Conservation (phyloP, 306 rosid genomes). For the Sphenostylis stenocarpa region DNA sequence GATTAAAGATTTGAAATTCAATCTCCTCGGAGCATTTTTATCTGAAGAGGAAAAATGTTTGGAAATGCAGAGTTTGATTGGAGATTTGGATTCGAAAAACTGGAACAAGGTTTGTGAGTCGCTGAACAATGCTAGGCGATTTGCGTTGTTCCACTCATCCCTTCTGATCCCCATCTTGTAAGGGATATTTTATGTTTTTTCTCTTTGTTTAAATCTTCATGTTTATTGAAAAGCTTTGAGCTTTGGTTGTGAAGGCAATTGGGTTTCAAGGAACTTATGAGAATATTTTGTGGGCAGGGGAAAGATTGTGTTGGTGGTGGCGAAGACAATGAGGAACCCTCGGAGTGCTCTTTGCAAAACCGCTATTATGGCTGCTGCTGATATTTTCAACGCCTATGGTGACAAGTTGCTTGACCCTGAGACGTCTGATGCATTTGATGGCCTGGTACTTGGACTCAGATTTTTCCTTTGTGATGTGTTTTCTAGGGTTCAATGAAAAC, state of each 20-base stretch:
- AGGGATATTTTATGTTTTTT: conserved; percentile 2
- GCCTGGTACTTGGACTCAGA: conserved; percentile 52
- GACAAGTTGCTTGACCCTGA: conserved; percentile 66
- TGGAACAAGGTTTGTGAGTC: conserved; percentile 79
- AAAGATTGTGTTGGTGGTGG: conserved; percentile 60
- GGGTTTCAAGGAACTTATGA: conserved; percentile 25
- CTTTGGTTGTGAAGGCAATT: background rate
- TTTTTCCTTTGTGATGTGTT: background rate
- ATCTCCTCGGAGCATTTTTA: background rate
- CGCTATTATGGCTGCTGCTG: conserved; percentile 91
- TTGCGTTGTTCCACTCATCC: conserved; percentile 61
- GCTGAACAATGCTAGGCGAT: conserved; percentile 70
- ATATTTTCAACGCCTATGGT: conserved; percentile 72
- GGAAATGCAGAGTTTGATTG: conserved; percentile 57
- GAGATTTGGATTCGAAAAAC: conserved; percentile 69
- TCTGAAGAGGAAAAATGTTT: background rate
- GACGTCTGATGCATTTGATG: conserved; percentile 64
- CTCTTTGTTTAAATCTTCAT: background rate
- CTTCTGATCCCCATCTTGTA: conserved; percentile 59
- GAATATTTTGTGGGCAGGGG: conserved; percentile 46
- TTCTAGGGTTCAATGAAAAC: background rate
- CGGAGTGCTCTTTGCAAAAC: conserved; percentile 92
- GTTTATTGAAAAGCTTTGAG: background rate
- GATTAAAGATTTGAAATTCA: background rate
- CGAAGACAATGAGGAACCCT: conserved; percentile 89